These are phyloP conservation scores for Claviceps sorghi DNA, from an alignment of 2,329 filamentous ascomycete species.

Conservation along the genomic window DNA sequence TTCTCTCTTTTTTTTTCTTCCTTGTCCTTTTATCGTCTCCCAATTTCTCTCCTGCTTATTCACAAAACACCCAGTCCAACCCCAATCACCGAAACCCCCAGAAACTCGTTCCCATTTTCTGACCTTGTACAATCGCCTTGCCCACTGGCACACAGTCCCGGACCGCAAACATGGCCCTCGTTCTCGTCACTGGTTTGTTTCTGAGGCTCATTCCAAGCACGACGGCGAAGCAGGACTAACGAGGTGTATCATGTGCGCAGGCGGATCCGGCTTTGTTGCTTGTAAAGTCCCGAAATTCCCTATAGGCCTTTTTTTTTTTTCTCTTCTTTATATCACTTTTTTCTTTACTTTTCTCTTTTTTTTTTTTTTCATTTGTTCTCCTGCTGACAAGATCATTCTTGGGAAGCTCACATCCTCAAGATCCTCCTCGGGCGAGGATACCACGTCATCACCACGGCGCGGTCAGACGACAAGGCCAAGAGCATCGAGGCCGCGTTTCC, in stretches of 20 bases:
- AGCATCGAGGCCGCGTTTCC: slow-evolving; percentile 36
- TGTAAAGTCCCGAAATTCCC: background rate
- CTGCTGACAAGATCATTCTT: background rate
- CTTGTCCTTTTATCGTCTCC: background rate
- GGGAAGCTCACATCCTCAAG: slow-evolving; percentile 37
- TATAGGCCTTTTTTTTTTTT: background rate
- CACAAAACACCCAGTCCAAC: too few relatives aligned
- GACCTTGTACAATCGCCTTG: too few relatives aligned
- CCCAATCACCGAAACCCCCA: too few relatives aligned
- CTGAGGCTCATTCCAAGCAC: background rate
- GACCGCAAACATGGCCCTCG: background rate
- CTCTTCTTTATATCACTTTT: too few relatives aligned
- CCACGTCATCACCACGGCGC: slow-evolving; percentile 40
- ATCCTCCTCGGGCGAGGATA: slow-evolving; percentile 36
- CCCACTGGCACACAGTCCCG: too few relatives aligned
- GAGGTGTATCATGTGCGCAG: background rate
- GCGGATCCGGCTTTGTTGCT: background rate
- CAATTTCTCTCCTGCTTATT: too few relatives aligned
- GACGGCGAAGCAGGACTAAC: background rate
- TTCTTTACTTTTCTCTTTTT: background rate
- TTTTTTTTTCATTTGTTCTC: too few relatives aligned
- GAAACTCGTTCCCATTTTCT: too few relatives aligned
- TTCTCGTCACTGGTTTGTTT: background rate
- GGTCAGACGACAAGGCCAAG: slow-evolving; percentile 37
- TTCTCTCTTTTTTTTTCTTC: background rate